phyloP scores from a whole-genome alignment of 106 monocot species.

The Vanilla planifolia region DNA sequence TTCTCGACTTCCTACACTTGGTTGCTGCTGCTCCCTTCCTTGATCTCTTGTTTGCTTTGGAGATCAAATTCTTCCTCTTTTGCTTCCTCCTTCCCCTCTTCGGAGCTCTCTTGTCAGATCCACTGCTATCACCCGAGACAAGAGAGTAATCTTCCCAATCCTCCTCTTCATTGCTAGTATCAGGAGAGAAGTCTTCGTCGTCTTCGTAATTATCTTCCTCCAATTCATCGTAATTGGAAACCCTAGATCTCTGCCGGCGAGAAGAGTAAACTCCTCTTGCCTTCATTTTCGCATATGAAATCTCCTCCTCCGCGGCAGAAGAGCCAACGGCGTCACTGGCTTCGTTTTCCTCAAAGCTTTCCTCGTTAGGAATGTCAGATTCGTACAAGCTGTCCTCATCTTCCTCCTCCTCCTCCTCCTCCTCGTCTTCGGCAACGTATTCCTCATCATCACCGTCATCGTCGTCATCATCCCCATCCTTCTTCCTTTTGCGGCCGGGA shows the following conservation, averaged over 20 bases:
- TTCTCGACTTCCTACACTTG: conserved; percentile 17
- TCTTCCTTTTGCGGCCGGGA: conserved; percentile 14
- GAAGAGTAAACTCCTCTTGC: neutral
- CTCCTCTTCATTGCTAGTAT: conserved; percentile 48
- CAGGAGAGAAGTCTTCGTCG: conserved; percentile 56
- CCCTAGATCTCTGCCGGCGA: conserved; percentile 17
- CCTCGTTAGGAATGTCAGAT: conserved; percentile 21
- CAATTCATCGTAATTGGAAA: conserved; percentile 28
- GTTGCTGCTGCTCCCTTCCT: conserved; percentile 3
- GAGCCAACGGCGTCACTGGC: conserved; percentile 3
- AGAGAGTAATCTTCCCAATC: conserved; percentile 13
- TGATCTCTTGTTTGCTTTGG: conserved; percentile 10
- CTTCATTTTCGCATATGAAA: conserved; percentile 1
- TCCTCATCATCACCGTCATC: conserved; percentile 44
- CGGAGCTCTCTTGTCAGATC: neutral
- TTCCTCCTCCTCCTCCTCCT: conserved; percentile 19
- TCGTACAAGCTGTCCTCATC: conserved; percentile 21
- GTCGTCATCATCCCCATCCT: conserved; percentile 19
- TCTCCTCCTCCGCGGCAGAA: conserved; percentile 10
- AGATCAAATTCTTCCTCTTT: conserved; percentile 11
- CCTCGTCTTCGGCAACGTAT: conserved; percentile 36
- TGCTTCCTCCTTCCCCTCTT: conserved; percentile 15
- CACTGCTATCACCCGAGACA: neutral
- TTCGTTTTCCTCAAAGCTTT: conserved; percentile 25
- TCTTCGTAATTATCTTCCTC: conserved; percentile 40